A percentile compares a stretch with the other conserved stretches of the same genome.
Evolutionary conservation across 202 grass and related monocot species (phyloP).

Genomic region (Zoysia matrella): DNA sequence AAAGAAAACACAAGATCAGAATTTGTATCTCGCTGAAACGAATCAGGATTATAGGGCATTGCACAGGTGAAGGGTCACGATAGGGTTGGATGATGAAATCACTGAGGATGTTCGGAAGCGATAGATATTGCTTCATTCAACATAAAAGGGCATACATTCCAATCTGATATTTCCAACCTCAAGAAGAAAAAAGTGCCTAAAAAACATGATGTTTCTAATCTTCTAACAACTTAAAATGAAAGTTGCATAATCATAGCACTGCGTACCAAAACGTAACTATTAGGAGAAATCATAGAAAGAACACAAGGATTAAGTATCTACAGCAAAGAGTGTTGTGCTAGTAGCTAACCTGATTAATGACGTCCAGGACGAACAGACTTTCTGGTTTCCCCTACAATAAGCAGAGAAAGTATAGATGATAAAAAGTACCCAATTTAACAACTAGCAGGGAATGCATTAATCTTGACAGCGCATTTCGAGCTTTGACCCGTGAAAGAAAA

Average conservation of each 20-base stretch:
- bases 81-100: not conserved
- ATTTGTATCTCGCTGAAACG: not conserved
- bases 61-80: not conserved
- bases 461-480: constrained; percentile 36
- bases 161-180: not conserved
- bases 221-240: not conserved
- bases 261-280: not conserved
- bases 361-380: not conserved
- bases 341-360: not conserved
- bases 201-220: not conserved
- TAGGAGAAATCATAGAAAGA: not conserved
- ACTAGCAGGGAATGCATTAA: not conserved
- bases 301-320: not conserved
- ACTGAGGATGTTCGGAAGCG: not conserved
- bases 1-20: not conserved
- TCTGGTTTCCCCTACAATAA: not conserved
- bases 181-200: not conserved
- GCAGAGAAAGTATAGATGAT: constrained; percentile 6
- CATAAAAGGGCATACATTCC: not conserved
- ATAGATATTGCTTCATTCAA: not conserved
- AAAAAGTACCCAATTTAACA: constrained; percentile 13
- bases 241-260: not conserved
- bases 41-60: not conserved
- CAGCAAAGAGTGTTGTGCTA: not conserved
- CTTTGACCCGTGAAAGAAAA: constrained; percentile 29